phyloP scores from a whole-genome alignment of 148 eudicot species.

The Rheum nobile region DNA sequence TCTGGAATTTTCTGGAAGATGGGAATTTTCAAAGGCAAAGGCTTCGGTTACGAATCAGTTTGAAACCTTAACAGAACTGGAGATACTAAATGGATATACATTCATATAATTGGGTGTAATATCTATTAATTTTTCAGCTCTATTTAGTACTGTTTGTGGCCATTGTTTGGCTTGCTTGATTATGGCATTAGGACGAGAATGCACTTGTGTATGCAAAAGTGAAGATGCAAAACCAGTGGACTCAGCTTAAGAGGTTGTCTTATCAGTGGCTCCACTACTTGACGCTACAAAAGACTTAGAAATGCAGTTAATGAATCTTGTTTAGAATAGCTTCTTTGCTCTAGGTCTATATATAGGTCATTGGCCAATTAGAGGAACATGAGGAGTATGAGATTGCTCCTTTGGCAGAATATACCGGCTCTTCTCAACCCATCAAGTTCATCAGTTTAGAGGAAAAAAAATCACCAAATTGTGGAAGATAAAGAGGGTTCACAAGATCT shows the following conservation, averaged over 20 bases:
- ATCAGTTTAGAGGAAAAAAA: too few relatives aligned
- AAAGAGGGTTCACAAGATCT: background rate
- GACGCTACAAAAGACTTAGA: constrained; percentile 5
- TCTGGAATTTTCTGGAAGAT: background rate
- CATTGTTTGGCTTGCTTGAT: background rate
- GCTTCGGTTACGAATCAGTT: too few relatives aligned
- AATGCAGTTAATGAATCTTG: constrained; percentile 11
- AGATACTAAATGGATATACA: background rate
- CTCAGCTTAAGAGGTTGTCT: too few relatives aligned
- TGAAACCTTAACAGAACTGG: background rate
- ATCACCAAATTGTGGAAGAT: too few relatives aligned
- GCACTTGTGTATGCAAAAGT: background rate
- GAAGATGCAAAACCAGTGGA: constrained; percentile 13
- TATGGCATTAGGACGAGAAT: constrained; percentile 30
- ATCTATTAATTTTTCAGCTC: too few relatives aligned
- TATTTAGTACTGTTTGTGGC: background rate
- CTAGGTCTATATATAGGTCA: too few relatives aligned
- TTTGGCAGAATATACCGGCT: too few relatives aligned
- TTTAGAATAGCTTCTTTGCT: constrained; percentile 15
- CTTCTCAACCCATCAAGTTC: too few relatives aligned
- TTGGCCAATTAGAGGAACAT: background rate
- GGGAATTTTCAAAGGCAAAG: background rate
- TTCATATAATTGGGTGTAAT: background rate
- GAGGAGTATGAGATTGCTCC: too few relatives aligned
- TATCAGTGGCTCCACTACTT: constrained; percentile 21